These are phyloP conservation scores for Gracilaria vermiculophylla DNA, from an alignment of 23 red algal genomes.

Conservation along the genomic window DNA sequence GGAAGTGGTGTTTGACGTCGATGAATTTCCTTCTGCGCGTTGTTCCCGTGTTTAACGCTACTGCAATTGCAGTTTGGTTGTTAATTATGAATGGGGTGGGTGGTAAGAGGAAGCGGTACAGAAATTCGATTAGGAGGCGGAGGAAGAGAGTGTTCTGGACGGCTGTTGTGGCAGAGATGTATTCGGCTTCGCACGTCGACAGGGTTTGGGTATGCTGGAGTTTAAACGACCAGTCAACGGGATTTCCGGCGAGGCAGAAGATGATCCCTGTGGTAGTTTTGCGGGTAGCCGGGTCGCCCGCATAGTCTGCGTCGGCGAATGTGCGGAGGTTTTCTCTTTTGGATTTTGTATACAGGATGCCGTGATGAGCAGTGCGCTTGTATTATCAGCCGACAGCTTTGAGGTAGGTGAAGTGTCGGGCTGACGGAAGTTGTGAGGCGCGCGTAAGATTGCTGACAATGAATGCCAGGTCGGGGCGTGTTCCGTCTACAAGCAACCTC, in stretches of 20 bases:
- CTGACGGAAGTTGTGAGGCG: background rate
- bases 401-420: background rate
- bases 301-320: background rate
- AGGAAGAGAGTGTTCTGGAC: conserved; percentile 11
- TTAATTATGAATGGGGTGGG: background rate
- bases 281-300: background rate
- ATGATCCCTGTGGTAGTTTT: background rate
- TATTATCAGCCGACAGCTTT: background rate
- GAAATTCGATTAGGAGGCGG: background rate
- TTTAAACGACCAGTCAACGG: background rate
- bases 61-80: conserved; percentile 1
- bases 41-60: background rate
- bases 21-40: background rate
- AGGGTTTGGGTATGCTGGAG: conserved; percentile 26
- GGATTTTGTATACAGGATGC: too few relatives aligned
- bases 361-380: background rate
- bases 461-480: background rate
- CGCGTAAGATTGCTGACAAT: too few relatives aligned
- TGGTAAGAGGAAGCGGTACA: background rate
- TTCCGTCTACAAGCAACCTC: background rate
- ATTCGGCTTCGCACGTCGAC: conserved; percentile 48
- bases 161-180: conserved; percentile 5
- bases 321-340: too few relatives aligned
- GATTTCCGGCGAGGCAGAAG: background rate
- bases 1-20: background rate